These are phyloP conservation scores for Conticribra weissflogii DNA, from an alignment of 108 stramenopile species.

Conservation along the genomic window DNA sequence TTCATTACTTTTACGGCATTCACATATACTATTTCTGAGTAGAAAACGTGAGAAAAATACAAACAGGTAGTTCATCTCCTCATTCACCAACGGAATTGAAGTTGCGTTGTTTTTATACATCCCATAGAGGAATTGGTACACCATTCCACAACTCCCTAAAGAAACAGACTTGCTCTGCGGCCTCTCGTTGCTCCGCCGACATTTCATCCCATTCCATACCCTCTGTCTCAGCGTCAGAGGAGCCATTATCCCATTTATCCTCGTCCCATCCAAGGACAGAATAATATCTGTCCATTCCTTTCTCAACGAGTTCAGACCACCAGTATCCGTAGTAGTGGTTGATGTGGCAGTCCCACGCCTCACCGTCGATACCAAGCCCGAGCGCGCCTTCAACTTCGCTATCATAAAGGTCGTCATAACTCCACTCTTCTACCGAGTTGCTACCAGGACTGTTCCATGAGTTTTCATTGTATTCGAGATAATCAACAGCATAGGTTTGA, in stretches of 20 bases:
- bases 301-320: constrained; percentile 11
- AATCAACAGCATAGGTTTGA: neutral
- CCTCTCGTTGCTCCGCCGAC: constrained; percentile 5
- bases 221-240: neutral
- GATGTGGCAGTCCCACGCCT: constrained; percentile 21
- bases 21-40: no score
- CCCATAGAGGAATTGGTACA: constrained; percentile 2
- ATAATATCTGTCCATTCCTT: neutral
- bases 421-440: constrained; percentile 15
- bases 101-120: no score
- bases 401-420: constrained; percentile 8
- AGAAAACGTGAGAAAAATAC: no score
- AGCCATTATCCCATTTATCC: constrained; percentile 11
- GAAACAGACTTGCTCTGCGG: constrained; percentile 16
- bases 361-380: constrained; percentile 11
- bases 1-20: no score
- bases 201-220: constrained; percentile 8
- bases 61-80: no score
- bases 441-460: constrained; percentile 17
- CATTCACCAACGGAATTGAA: no score
- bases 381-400: neutral
- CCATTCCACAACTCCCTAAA: constrained; percentile 17
- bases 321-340: constrained; percentile 24
- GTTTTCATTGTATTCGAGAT: constrained; percentile 11
- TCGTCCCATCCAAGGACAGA: constrained; percentile 16